Evolutionary conservation across 108 stramenopile genomes (phyloP).

Genomic region (Heterococcus sp.): DNA sequence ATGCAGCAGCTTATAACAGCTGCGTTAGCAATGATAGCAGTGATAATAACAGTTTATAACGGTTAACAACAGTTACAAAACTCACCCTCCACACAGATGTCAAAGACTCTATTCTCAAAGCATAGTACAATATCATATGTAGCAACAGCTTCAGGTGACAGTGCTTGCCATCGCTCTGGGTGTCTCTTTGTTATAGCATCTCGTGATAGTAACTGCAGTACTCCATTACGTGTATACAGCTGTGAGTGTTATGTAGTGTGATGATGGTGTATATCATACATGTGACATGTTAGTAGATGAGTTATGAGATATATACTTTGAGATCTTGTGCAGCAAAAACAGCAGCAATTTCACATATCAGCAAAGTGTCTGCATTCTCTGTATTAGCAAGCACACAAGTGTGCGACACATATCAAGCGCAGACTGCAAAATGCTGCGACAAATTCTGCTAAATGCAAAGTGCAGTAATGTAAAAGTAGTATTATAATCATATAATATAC

Average conservation of each 20-base stretch:
- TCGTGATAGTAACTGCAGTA: conserved; percentile 23
- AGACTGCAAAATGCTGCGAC: too few relatives aligned
- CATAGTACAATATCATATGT: conserved; percentile 37
- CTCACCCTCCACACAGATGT: conserved; percentile 37
- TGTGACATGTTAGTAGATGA: neutral
- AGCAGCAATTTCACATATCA: neutral
- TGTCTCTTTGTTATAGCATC: conserved; percentile 24
- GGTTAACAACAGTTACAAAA: neutral
- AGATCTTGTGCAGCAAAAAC: neutral
- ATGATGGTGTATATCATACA: neutral
- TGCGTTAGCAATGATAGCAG: too few relatives aligned
- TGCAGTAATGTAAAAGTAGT: too few relatives aligned
- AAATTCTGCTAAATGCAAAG: too few relatives aligned
- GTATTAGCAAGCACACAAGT: neutral
- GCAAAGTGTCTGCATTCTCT: neutral
- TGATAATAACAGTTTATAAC: neutral
- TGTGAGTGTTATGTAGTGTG: neutral
- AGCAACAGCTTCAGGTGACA: conserved; percentile 5
- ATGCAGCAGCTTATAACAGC: too few relatives aligned
- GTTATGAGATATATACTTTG: neutral
- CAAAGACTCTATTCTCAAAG: conserved; percentile 45
- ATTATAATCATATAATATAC: neutral
- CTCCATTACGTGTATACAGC: conserved; percentile 38
- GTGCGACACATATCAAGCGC: too few relatives aligned
- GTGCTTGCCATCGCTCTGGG: conserved; percentile 36